phyloP scores from a whole-genome alignment of 2,329 filamentous ascomycete genomes.

The Corinectria fuckeliana region DNA sequence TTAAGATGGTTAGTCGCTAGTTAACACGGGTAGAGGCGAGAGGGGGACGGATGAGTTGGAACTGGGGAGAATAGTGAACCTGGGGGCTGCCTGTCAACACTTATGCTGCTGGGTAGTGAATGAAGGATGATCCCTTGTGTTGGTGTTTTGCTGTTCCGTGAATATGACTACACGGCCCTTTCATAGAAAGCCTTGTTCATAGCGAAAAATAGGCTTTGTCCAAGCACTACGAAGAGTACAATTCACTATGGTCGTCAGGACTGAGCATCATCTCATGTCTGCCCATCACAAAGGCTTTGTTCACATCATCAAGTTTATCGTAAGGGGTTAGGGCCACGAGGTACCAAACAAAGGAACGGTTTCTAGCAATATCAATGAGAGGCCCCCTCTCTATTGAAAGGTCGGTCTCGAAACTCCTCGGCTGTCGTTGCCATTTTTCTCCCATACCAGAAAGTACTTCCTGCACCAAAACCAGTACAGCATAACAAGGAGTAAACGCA shows the following conservation, averaged over 20 bases:
- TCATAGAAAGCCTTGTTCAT: neutral
- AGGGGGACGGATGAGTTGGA: no score
- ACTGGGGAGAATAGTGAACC: neutral
- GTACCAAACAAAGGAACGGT: neutral
- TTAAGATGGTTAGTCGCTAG: no score
- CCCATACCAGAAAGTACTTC: neutral
- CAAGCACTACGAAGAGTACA: neutral
- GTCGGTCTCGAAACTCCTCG: neutral
- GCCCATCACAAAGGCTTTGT: neutral
- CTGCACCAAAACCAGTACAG: neutral
- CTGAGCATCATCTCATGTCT: neutral
- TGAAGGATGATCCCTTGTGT: neutral
- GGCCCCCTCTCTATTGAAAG: neutral
- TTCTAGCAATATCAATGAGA: neutral
- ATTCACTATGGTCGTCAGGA: neutral
- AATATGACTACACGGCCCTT: neutral
- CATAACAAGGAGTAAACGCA: neutral
- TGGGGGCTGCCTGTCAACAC: neutral
- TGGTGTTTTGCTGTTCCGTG: neutral
- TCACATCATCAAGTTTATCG: neutral
- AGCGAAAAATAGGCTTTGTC: neutral
- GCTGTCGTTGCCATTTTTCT: neutral
- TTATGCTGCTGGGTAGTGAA: neutral
- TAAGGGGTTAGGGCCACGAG: neutral
- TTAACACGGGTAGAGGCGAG: neutral